Evolutionary conservation across 345 rosid species (phyloP), one percentile per base, ranked within the genome.

Genomic region (Lepidium africanum): DNA sequence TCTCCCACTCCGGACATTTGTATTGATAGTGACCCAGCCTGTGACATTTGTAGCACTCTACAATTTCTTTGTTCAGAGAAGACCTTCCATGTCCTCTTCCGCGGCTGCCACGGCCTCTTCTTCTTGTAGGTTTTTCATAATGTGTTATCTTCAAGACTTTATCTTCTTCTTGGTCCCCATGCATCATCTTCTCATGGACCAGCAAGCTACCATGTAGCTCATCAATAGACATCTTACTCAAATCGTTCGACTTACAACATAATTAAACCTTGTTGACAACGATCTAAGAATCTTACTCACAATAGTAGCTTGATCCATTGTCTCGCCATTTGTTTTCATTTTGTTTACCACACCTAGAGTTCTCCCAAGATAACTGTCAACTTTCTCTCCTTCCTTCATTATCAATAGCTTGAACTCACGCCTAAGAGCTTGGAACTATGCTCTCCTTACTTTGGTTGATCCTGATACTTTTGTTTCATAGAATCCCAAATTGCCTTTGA

Each of bases 151-250:
- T 65, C 4, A 49, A 6, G 0, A 19, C 46, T 0, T 65, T 16
- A 4, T 59, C 56, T 17, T 59, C 46, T 30, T n/a, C 27, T 7
- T 3, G 11, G 7, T 9, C 14, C 15, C 37, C 10, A 15, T 65
- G 59, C 72, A 65, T 25, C 10, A 25, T 33, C 9, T 60, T 36
- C 7, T 60, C 51, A 60, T 68, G 38, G 4, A 59, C 69, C 12
- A 74, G 9, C 3, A 74, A 37, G 1, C 62, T 58, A 5, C 47
- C 52, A 2, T 69, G 66, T 3, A 75, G 2, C 13, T 75, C 60
- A 69, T 69, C 74, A 25, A 69, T 12, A 5, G 10, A 37, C 5
- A 57, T 1, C 46, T 2, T 38, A 2, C 46, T 57, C 7, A 51
- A 3, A 9, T 36, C 13, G 0, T 50, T 48, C 10, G 42, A 49